Evolutionary conservation across 805 yeast species (phyloP).

Genomic region (Ogataea neopini): DNA sequence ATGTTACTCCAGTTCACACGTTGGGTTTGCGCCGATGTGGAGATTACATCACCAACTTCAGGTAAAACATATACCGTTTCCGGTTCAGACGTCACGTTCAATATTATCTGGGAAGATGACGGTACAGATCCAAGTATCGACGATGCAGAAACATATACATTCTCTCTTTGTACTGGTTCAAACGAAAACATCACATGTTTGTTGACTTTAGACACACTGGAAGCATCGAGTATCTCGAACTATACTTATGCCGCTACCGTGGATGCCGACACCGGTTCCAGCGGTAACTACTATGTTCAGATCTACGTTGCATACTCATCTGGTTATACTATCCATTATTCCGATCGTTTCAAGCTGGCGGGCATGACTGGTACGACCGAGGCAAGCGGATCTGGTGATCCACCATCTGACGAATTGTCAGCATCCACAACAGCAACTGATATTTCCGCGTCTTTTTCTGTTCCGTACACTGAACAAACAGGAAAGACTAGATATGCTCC

Average conservation of each 20-base stretch:
- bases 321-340: conserved; percentile 62
- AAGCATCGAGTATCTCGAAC: conserved; percentile 35
- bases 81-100: conserved; percentile 37
- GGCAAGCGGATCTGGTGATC: conserved; percentile 50
- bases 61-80: conserved; percentile 43
- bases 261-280: conserved; percentile 46
- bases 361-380: conserved; percentile 70
- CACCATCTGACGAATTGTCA: conserved; percentile 43
- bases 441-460: conserved; percentile 54
- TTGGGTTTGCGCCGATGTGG: conserved; percentile 46
- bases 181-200: conserved; percentile 48
- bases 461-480: conserved; percentile 77
- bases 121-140: conserved; percentile 48
- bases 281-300: conserved; percentile 77
- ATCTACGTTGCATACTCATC: conserved; percentile 47
- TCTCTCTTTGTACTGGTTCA: conserved; percentile 71
- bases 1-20: conserved; percentile 5
- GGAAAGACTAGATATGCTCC: conserved; percentile 84
- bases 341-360: conserved; percentile 61
- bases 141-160: conserved; percentile 46
- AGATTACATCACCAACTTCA: conserved; percentile 41
- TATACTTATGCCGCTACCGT: conserved; percentile 44
- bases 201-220: conserved; percentile 31
- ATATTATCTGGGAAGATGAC: conserved; percentile 60
- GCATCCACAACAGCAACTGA: conserved; percentile 41